Base-by-base conservation (phyloP, 805 yeast species). In the Isabelozyma gotoi region DNA sequence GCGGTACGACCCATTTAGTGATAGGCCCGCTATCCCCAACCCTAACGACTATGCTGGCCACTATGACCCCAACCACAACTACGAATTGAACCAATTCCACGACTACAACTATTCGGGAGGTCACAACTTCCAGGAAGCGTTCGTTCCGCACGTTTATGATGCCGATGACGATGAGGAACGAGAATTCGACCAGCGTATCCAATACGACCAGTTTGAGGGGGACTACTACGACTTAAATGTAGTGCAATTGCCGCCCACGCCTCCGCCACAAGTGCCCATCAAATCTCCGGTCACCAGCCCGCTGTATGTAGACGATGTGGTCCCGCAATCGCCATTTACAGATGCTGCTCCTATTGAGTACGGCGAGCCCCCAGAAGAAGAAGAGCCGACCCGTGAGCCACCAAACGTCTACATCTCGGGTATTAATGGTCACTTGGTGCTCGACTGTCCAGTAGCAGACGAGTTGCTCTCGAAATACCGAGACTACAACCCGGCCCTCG, bases 371-470 rank as follows among this genome's bases (percentile, higher is more conserved):
- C 74, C 73, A 4, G 64, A 53, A 21, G 62, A 60, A 36, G 71
- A 64, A 40, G 65, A 62, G 24, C 57, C 64, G 14, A 51, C 55
- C 4, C 50, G 66, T 38, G 65, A 65, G 47, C 67, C 71, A 12
- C 66, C 62, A 35, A 60, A 61, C 20, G 65, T 68, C 15, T 45
- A 58, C 19, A 70, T 70, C 2, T 46, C 63, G 6, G 74, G 74
- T 27, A 60, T 62, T 44, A 67, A 72, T 44, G 77, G 77, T 14
- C 73, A 71, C 50, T 71, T 71, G 60, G 76, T 71, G 10, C 59
- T 71, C 46, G 76, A 71, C 49, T 71, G 76, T 57, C 81, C 74
- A 41, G 73, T 56, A 57, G 81, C 69, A 4, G 63, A 62, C 60
- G 75, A 69, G 46, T 59, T 71, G 45, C 60, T 71, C 40, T 52